phyloP scores from a whole-genome alignment of 2,329 filamentous ascomycete species.

The Trichoderma sp. region DNA sequence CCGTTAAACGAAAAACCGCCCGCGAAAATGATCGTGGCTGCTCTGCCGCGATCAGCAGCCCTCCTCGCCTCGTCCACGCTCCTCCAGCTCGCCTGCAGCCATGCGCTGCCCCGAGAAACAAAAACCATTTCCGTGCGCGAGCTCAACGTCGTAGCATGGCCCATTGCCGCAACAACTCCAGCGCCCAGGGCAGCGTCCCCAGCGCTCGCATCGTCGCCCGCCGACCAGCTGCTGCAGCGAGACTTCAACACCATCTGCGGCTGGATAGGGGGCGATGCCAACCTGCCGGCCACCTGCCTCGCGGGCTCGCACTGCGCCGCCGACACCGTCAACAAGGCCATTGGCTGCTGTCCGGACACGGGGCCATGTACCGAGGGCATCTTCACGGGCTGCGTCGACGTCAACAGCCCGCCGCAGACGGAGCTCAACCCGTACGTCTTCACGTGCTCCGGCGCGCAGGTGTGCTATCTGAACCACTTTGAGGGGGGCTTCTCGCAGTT shows the following conservation, averaged over 20 bases:
- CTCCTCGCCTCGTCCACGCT: conserved; percentile 28
- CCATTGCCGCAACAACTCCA: conserved; percentile 45
- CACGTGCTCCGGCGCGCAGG: conserved; percentile 53
- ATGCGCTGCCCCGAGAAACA: conserved; percentile 47
- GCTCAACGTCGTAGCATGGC: conserved; percentile 45
- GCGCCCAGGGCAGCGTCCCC: conserved; percentile 40
- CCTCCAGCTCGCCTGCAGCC: conserved; percentile 38
- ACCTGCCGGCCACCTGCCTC: conserved; percentile 58
- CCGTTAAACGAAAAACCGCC: background rate
- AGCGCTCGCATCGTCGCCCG: conserved; percentile 33
- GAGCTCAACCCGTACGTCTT: conserved; percentile 58
- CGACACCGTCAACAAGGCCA: conserved; percentile 50
- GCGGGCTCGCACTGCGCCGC: conserved; percentile 61
- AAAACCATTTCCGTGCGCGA: conserved; percentile 41
- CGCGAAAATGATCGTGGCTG: conserved; percentile 21
- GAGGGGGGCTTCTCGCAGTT: conserved; percentile 59
- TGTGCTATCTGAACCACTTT: conserved; percentile 59
- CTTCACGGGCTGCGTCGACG: conserved; percentile 60
- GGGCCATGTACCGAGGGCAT: conserved; percentile 56
- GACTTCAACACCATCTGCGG: conserved; percentile 59
- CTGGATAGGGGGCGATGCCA: conserved; percentile 55
- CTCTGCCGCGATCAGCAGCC: conserved; percentile 17
- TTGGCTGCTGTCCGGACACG: conserved; percentile 59
- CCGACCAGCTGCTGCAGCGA: conserved; percentile 35
- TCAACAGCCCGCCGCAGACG: conserved; percentile 51